Base-by-base conservation (phyloP, 257 asterid genomes). In the Nicotiana paniculata region DNA sequence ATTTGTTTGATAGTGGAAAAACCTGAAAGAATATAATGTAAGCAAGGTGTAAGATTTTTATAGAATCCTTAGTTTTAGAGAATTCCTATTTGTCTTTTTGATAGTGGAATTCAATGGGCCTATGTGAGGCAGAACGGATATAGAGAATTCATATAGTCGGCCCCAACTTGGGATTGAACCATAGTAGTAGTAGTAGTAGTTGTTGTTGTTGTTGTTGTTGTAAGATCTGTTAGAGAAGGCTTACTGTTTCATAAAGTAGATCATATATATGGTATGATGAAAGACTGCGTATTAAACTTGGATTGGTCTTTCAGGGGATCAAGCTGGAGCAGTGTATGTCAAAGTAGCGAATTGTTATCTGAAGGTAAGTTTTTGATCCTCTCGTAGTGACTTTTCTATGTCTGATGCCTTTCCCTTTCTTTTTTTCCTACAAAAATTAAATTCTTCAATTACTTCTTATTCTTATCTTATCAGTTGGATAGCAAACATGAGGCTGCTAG, bases 401-500 rank as follows among this genome's bases (percentile, higher is more conserved):
- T 51, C 6, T 53, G 35, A n/a, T 26, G 15, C 30, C 4, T 61
- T 26, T 72, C 37, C 17, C 30, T 39, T 26, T 77, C 17, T 37
- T 79, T 43, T 21, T 63, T 77, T 81, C 64, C 21, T 3, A 53
- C 83, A 5, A 11, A 46, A 48, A 9, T 11, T 33, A 51, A 32
- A 51, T 81, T 17, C 77, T 63, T 66, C 9, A 51, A 51, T 46
- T 75, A 15, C 4, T 51, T 66, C 2, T 43, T 43, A 9, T 83
- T 54, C 81, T 11, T 83, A 10, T 61, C 18, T 66, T 4, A 83
- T 53, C 91, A 93, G 99, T 78, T 91, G 95, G 97, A 96, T 77
- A 96, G 99, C 93, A 92, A 92, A 84, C 99, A 95, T 86, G 99
- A 93, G 85, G 93, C 98, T 81, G 98, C 97, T 58, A 87, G 88